Evolutionary conservation across 148 eudicot species (phyloP).

Genomic region (Rhododendron ferrugineum): DNA sequence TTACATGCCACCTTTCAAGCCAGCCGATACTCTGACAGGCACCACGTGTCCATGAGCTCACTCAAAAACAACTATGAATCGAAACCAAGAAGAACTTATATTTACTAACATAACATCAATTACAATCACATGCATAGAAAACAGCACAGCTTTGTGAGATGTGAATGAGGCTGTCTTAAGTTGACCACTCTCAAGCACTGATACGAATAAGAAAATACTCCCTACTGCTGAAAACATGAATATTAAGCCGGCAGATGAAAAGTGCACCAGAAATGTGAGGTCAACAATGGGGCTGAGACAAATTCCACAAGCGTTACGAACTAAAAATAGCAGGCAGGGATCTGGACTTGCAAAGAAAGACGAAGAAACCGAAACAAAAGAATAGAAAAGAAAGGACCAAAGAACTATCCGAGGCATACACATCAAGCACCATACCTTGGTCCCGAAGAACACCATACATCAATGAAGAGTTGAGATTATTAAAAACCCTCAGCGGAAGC

Average conservation of each 20-base stretch:
- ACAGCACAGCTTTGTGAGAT: not conserved
- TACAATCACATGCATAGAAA: not conserved
- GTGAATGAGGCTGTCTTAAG: not conserved
- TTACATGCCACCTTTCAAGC: not conserved
- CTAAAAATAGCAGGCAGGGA: not conserved
- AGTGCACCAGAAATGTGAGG: not conserved
- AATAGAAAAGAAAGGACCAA: not conserved
- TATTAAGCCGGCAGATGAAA: not conserved
- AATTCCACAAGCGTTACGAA: not conserved
- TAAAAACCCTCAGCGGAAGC: conserved; percentile 68
- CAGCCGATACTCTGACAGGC: not conserved
- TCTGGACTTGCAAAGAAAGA: not conserved
- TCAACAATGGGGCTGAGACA: not conserved
- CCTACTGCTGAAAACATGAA: not conserved
- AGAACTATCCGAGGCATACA: not conserved
- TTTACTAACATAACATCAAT: not conserved
- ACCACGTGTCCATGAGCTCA: not conserved
- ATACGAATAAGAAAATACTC: not conserved
- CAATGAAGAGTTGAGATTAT: conserved; percentile 46
- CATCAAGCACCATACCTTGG: conserved; percentile 24
- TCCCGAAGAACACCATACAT: conserved; percentile 43
- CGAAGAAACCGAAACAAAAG: not conserved
- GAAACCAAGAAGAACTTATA: not conserved
- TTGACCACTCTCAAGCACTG: not conserved
- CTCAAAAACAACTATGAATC: not conserved